phyloP scores from a whole-genome alignment of 192 early-diverging fungal species.

The Kappamyces sp. region DNA sequence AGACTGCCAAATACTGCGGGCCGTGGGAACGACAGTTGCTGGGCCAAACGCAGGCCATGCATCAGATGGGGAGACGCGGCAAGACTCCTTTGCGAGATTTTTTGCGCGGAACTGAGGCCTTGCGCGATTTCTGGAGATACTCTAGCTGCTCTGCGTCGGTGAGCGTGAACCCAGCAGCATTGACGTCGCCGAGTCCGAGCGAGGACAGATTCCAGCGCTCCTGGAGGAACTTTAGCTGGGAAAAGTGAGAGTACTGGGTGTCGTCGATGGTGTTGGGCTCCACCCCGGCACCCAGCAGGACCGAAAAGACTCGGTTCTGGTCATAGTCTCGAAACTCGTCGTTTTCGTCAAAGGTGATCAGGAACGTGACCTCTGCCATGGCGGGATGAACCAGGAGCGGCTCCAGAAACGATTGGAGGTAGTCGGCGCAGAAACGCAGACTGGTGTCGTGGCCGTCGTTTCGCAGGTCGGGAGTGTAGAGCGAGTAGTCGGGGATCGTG shows the following conservation, averaged over 20 bases:
- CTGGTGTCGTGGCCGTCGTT: constrained; percentile 45
- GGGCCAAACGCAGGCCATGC: too few species aligned
- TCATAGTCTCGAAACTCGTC: neutral
- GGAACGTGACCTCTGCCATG: constrained; percentile 34
- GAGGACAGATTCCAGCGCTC: constrained; percentile 57
- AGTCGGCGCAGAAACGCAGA: constrained; percentile 36
- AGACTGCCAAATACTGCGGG: too few species aligned
- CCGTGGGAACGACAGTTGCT: too few species aligned
- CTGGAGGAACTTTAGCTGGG: constrained; percentile 51
- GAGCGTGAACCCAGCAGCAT: too few species aligned
- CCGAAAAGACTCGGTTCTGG: constrained; percentile 4
- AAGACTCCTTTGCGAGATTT: too few species aligned
- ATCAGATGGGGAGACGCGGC: too few species aligned
- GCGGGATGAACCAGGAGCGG: constrained; percentile 36
- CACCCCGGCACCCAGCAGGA: constrained; percentile 8
- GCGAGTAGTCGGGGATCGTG: constrained; percentile 49
- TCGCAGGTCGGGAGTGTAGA: constrained; percentile 60
- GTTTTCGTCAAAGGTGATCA: constrained; percentile 36
- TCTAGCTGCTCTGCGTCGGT: too few species aligned
- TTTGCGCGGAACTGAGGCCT: too few species aligned
- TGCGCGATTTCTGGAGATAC: too few species aligned
- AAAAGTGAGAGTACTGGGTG: constrained; percentile 63
- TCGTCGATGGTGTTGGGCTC: constrained; percentile 27
- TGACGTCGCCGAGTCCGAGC: constrained; percentile 52
- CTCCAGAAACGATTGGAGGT: constrained; percentile 48